A percentile compares a stretch with the other conserved stretches of the same genome.
Evolutionary conservation across 2,329 filamentous ascomycete species (phyloP).

Genomic region (Botryotinia convoluta): DNA sequence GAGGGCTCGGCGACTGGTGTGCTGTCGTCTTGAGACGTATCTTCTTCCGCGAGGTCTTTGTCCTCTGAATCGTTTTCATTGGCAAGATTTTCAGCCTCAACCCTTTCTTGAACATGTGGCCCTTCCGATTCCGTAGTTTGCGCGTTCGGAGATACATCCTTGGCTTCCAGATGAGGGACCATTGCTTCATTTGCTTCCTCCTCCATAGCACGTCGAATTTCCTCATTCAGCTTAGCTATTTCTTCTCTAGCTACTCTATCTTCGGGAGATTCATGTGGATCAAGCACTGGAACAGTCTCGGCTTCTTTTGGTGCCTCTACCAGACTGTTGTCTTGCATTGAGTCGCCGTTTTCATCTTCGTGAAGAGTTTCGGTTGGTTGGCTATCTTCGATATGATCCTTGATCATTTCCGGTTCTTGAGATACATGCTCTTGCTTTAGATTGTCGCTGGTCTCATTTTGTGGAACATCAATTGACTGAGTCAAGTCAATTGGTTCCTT

Average conservation of each 20-base stretch:
- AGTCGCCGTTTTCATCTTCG: neutral
- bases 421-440: neutral
- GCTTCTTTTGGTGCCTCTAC: neutral
- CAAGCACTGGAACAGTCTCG: neutral
- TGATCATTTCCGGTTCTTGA: neutral
- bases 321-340: neutral
- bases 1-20: neutral
- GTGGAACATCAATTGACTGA: neutral
- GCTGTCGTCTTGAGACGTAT: neutral
- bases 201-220: conserved; percentile 18
- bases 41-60: neutral
- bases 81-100: neutral
- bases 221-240: conserved; percentile 16
- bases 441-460: neutral
- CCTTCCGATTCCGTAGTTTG: neutral
- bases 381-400: neutral
- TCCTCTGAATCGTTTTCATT: neutral
- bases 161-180: neutral
- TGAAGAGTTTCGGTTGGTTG: neutral
- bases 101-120: neutral
- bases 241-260: conserved; percentile 15
- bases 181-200: conserved; percentile 2
- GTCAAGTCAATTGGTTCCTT: neutral
- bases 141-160: neutral
- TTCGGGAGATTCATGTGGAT: conserved; percentile 1